Base-by-base conservation (phyloP, 1,139 yeast species). In the Taiozyma sp. region DNA sequence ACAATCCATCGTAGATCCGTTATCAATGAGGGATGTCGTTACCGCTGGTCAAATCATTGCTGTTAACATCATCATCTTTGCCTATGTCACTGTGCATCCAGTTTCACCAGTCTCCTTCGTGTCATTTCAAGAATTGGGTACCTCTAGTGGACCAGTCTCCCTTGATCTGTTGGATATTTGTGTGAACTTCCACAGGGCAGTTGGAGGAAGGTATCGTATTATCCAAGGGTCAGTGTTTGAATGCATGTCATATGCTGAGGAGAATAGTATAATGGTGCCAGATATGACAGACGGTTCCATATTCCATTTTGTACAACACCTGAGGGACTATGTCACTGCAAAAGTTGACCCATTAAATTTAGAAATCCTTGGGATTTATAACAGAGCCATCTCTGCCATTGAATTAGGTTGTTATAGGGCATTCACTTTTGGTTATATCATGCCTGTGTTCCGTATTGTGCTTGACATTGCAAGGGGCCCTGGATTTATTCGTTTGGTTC, bases 61-160 rank as follows among this genome's bases (percentile, higher is more conserved):
- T 13, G 49, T 45, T 1, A 56, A 55, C 28, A 54, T 57, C 28
- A 45, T 59, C 10, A 45, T 60, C 4, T 60, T 56, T 48, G 54
- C 59, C 5, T 54, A 56, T n/a, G 49, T 56, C 14, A 48, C 57
- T 1, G 54, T 57, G 4, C 62, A 57, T 45, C 62, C 62, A 14
- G 51, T 57, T 3, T 51, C 57, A 7, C 51, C 53, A 8, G 29
- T 48, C 1, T 44, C 58, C 1, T 42, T 58, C 23, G 44, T 49
- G 4, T 27, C 53, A 2, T 54, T 46, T 24, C 32, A 42, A 29
- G 47, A 55, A 19, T n/a, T 32, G 19, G 8, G 19, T 32, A n/a
- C 36, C n/a, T 7, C 19, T 7, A 32, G 19, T 38, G 55, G 57
- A 2, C 38, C 55, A 7, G 46, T 48, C 16, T 36, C 40, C 13